These are phyloP conservation scores for Biscogniauxia marginata DNA, from an alignment of 2,329 filamentous ascomycete genomes.

Conservation along the genomic window DNA sequence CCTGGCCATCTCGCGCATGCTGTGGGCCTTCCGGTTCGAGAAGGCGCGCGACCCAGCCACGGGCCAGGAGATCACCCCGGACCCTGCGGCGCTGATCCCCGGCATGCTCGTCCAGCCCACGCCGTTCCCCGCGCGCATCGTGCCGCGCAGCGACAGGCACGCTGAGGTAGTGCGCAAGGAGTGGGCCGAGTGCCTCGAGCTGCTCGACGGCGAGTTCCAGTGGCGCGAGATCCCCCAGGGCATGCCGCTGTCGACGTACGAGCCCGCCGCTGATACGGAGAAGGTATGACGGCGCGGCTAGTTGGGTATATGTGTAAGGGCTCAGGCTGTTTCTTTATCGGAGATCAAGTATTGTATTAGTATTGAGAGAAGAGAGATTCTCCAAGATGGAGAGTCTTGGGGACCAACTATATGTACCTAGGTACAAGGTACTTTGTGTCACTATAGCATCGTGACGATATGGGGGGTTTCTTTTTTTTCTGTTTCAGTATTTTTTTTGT, in stretches of 20 bases:
- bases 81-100: slow-evolving; percentile 14
- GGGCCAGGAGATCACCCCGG: slow-evolving; percentile 8
- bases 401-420: too few relatives aligned
- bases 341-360: too few relatives aligned
- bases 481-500: too few relatives aligned
- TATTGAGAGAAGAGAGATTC: too few relatives aligned
- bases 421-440: too few relatives aligned
- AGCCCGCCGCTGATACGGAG: slow-evolving; percentile 2
- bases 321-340: too few relatives aligned
- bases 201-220: slow-evolving; percentile 17
- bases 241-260: slow-evolving; percentile 21
- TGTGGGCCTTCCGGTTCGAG: slow-evolving; percentile 30
- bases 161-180: slow-evolving; percentile 16
- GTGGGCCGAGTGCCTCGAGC: slow-evolving; percentile 13
- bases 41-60: slow-evolving; percentile 8
- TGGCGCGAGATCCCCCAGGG: slow-evolving; percentile 21
- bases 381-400: too few relatives aligned
- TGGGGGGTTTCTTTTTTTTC: too few relatives aligned
- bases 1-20: slow-evolving; percentile 41
- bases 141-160: slow-evolving; percentile 13
- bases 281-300: too few relatives aligned
- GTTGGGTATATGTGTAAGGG: too few relatives aligned
- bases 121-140: slow-evolving; percentile 17
- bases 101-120: slow-evolving; percentile 23
- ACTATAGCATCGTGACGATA: too few relatives aligned